Evolutionary conservation across 192 early-diverging fungal genomes (phyloP).

Genomic region (Backusella circina): DNA sequence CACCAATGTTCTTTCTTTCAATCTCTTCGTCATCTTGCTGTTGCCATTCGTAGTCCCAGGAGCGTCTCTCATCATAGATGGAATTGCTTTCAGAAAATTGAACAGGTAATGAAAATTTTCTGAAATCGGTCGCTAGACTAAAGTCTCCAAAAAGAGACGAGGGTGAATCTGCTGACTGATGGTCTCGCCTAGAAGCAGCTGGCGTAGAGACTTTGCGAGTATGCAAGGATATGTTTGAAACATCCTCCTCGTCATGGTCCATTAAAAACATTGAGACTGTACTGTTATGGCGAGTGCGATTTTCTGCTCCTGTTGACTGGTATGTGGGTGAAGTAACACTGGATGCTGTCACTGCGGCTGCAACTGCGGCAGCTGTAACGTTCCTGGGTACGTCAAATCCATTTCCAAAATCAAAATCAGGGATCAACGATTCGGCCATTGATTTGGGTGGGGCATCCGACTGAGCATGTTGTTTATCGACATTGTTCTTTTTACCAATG

Average conservation of each 20-base stretch:
- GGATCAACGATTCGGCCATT: conserved; percentile 8
- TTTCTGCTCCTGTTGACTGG: background rate
- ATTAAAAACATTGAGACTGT: background rate
- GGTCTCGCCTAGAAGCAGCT: background rate
- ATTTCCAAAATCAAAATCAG: conserved; percentile 25
- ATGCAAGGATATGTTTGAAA: conserved; percentile 10
- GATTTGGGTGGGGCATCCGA: conserved; percentile 1
- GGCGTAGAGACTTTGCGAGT: conserved; percentile 3
- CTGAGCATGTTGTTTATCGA: background rate
- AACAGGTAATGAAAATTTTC: conserved; percentile 3
- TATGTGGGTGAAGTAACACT: background rate
- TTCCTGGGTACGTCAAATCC: conserved; percentile 14
- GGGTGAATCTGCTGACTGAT: conserved; percentile 14
- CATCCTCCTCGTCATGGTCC: background rate
- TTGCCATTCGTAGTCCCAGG: background rate
- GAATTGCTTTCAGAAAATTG: conserved; percentile 1
- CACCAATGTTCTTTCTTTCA: background rate
- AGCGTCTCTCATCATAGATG: conserved; percentile 6
- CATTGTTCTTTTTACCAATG: conserved; percentile 16
- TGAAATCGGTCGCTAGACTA: conserved; percentile 23
- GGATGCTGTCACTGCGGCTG: conserved; percentile 8
- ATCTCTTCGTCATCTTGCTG: conserved; percentile 2
- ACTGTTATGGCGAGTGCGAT: background rate
- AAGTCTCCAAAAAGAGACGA: conserved; percentile 33
- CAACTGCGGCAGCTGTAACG: background rate